Evolutionary conservation across 768 basidiomycete genomes (phyloP), one percentile per base, ranked within the genome.

Genomic region (Coprinopsis strossmayeri): DNA sequence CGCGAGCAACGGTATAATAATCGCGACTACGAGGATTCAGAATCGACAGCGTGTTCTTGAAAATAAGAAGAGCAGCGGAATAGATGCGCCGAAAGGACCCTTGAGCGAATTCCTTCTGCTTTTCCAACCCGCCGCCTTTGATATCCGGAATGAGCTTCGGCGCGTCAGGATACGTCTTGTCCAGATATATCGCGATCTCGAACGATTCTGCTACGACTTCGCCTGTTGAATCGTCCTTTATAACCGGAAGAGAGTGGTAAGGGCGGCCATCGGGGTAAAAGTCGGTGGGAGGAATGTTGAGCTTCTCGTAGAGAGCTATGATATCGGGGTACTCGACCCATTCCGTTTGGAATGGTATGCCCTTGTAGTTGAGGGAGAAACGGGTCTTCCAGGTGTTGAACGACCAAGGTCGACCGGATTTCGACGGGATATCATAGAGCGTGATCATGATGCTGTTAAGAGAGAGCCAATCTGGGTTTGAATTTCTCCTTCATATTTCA

Each of bases 321-420:
- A 90, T 76, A 27, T 87, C 80, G n/a, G 81, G 71, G 50, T 84
- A 78, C 28, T 87, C 81, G 21, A 89, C 68, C 81, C 82, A 87
- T 24, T 73, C 65, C 0, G 87, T 90, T 32, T 72, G 74, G 59
- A 87, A 84, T 0, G 73, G 77, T 5, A 90, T 72, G 3, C 81
- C 73, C 58, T 88, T 88, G 59, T 77, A 87, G 59, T 88, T 88
- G 17, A 89, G 67, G 34, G 85, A 77, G 46, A 87, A 76, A 2
- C 46, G 39, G 1, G 25, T 37, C 23, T 52, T 49, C 55, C 51
- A 53, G 5, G 39, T 30, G 26, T 51, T 55, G 9, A 18, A 25
- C 1, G 48, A 48, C 41, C 35, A 48, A 1, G 51, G 41, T n/a
- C 34, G 11, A 17, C 34, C 44, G 12, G 28, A 5, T 17, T 34